Percentiles rank a stretch among this genome's conserved stretches.
Evolutionary conservation across 257 asterid species (phyloP).

Genomic region (Marsdenia floribunda): DNA sequence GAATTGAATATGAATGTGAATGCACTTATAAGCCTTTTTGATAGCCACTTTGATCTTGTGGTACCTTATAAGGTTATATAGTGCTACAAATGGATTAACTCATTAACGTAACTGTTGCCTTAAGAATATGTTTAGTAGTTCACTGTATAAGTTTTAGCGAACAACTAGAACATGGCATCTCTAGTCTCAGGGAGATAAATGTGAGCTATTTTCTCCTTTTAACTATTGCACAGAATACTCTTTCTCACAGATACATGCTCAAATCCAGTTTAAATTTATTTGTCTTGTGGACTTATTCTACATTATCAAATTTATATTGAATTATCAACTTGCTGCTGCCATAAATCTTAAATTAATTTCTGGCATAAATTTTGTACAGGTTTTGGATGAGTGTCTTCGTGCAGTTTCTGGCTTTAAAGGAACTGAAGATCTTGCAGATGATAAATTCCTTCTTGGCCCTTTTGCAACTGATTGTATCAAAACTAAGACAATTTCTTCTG

Average conservation of each 20-base stretch:
- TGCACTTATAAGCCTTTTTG: not conserved
- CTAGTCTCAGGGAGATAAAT: not conserved
- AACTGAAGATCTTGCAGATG: conserved; percentile 85
- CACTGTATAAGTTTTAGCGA: not conserved
- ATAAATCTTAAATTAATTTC: not conserved
- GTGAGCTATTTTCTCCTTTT: not conserved
- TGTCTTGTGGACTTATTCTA: not conserved
- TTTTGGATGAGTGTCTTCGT: conserved; percentile 92
- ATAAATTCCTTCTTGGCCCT: conserved; percentile 66
- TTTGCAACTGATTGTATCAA: conserved; percentile 78
- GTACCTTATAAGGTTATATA: not conserved
- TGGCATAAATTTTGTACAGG: conserved; percentile 41
- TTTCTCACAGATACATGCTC: not conserved
- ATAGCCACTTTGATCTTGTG: not conserved
- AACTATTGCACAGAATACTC: not conserved
- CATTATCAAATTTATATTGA: not conserved
- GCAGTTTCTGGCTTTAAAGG: conserved; percentile 93
- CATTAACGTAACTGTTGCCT: not conserved
- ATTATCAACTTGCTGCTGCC: not conserved
- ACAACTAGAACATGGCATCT: not conserved
- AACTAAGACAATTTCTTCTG: conserved; percentile 82
- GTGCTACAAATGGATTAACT: not conserved
- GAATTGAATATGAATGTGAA: not conserved
- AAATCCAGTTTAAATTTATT: not conserved
- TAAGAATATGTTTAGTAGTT: not conserved